Conservation (phyloP, 805 yeast species). For the Metschnikowia proteae region DNA sequence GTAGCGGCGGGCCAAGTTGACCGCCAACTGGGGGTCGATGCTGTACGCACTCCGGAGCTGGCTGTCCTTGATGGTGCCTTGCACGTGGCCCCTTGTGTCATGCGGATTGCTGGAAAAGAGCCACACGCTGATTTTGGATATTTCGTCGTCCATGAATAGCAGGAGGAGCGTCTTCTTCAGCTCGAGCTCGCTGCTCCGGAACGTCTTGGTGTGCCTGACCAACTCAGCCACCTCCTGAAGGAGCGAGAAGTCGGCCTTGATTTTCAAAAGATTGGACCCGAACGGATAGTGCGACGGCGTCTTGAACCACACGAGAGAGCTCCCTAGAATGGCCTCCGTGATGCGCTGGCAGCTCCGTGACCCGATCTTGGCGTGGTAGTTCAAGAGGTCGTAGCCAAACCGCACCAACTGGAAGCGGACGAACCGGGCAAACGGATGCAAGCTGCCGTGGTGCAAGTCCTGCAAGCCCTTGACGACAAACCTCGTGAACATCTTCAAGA, state of each 20-base stretch:
- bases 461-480: constrained; percentile 54
- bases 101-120: constrained; percentile 53
- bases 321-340: constrained; percentile 53
- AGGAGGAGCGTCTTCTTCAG: constrained; percentile 53
- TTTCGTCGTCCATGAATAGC: constrained; percentile 71
- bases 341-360: constrained; percentile 45
- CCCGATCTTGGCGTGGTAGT: constrained; percentile 49
- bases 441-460: constrained; percentile 55
- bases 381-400: constrained; percentile 63
- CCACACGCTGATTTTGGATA: constrained; percentile 74
- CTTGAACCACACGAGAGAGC: constrained; percentile 76
- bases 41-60: constrained; percentile 56
- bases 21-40: constrained; percentile 69
- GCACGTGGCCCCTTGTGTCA: constrained; percentile 36
- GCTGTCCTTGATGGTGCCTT: constrained; percentile 31
- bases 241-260: constrained; percentile 62
- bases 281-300: constrained; percentile 65
- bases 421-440: constrained; percentile 78
- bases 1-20: constrained; percentile 62
- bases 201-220: constrained; percentile 21
- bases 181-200: constrained; percentile 30
- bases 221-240: constrained; percentile 50
- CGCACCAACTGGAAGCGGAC: constrained; percentile 69
- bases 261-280: constrained; percentile 75
- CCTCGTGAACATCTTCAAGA: constrained; percentile 64